Evolutionary conservation across 805 yeast species (phyloP), one percentile per base, ranked within the genome.

Genomic region (Ogataea ramenticola): DNA sequence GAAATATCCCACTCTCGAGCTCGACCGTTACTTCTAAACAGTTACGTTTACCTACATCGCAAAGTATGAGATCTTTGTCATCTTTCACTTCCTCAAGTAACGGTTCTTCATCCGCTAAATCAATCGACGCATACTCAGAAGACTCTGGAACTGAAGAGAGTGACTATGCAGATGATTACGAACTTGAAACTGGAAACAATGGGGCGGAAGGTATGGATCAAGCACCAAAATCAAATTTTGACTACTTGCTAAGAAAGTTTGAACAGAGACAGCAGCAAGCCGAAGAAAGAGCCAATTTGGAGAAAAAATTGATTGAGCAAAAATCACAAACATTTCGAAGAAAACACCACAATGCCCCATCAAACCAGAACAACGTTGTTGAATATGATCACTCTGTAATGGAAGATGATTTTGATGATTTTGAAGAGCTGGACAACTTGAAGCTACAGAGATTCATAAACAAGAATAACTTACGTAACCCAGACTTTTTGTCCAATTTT

Each of bases 401-500:
- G 35, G n/a, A 46, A 15, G 60, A 57, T 20, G 66, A 60, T 39
- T 55, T 58, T 22, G 58, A 55, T 39, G 57, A 54, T 21, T 46
- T 54, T 29, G 57, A 54, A 7, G 46, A 52, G n/a, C 30, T 56
- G 11, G 60, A 53, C 36, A 43, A 51, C 3, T 40, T 43, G 2
- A 60, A 53, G 41, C 31, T 60, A 17, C 43, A 43, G n/a, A 49
- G 50, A 19, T 58, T 57, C n/a, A 34, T 41, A 41, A 46, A 46
- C 14, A 30, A 20, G 21, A 39, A 39, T 29, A 31, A 31, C 15
- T 16, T 27, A 3, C 15, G 26, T 11, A 37, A 22, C 22, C 8
- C 39, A 36, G 20, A 8, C 24, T 8, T 10, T 19, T 19, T 9
- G 6, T 20, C 24, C n/a, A 14, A n/a, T 16, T 34, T 20, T 6